These are phyloP conservation scores for Penicillium macrosclerotiorum DNA, from an alignment of 495 filamentous ascomycete species.

Conservation along the genomic window DNA sequence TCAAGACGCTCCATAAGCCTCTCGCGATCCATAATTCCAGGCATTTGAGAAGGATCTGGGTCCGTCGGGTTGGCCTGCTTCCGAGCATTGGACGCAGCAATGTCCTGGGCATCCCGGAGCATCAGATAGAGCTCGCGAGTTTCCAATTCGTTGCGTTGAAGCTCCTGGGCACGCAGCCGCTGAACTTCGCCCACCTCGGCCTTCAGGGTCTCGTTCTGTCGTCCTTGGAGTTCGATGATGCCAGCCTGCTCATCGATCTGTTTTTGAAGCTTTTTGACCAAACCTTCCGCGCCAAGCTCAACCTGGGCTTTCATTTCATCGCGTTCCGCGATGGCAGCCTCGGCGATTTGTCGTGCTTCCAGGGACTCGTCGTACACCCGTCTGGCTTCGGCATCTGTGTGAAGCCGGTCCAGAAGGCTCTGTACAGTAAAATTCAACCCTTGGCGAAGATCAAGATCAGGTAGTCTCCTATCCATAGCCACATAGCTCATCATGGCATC, in stretches of 20 bases:
- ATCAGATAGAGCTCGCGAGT: conserved; percentile 97
- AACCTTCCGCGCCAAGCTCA: conserved; percentile 87
- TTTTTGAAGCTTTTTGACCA: conserved; percentile 89
- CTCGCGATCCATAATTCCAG: conserved; percentile 90
- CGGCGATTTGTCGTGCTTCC: conserved; percentile 86
- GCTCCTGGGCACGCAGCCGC: conserved; percentile 80
- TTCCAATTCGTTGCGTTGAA: conserved; percentile 93
- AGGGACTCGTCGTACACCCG: conserved; percentile 87
- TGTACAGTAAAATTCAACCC: conserved; percentile 97
- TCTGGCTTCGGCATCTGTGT: conserved; percentile 92
- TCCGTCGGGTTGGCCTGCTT: conserved; percentile 46
- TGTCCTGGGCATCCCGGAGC: conserved; percentile 96
- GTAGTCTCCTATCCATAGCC: conserved; percentile 93
- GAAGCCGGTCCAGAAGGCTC: conserved; percentile 87
- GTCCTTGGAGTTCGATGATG: conserved; percentile 82
- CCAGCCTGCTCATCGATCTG: conserved; percentile 88
- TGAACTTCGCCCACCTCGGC: conserved; percentile 87
- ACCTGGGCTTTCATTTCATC: conserved; percentile 95
- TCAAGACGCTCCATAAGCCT: conserved; percentile 88
- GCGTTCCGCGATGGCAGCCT: conserved; percentile 90
- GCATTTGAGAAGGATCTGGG: conserved; percentile 72
- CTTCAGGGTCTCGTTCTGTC: conserved; percentile 83
- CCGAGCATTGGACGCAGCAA: conserved; percentile 81
- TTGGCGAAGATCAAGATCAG: conserved; percentile 96
- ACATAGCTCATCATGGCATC: conserved; percentile 98